Evolutionary conservation across 176 grass and related monocot species (phyloP), one percentile per base, ranked within the genome.

Genomic region (Sorghum bicolor): DNA sequence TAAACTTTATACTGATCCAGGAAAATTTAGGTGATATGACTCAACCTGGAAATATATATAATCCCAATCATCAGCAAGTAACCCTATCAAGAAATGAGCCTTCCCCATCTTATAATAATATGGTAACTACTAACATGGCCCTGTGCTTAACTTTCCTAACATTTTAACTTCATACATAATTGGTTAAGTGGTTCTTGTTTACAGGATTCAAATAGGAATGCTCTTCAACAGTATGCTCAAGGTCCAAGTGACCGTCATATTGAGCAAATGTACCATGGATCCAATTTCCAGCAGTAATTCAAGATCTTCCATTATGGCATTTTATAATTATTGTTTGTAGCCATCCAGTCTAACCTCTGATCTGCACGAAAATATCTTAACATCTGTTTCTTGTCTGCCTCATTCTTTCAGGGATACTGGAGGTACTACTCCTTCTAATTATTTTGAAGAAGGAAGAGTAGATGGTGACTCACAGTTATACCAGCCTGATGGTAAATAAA

Each of bases 401-500:
- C 38, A 87, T 37, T 52, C 20, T 76, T 90, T 72, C 69, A 99
- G 96, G 83, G 96, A 91, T 68, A 82, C 85, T 75, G 81, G 74
- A 71, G 73, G 85, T 55, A 16, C 88, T 67, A 43, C 67, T 70
- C 72, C 64, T 55, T 85, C 87, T 62, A 89, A 75, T 87, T 92
- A 86, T 67, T 89, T 85, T 74, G 86, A 91, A 82, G 71, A 48
- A 48, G 40, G 15, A 50, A 50, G 71, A 48, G 2, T 72, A 72
- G 71, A 50, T 31, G 41, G 57, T 83, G 89, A 87, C 70, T 72
- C 73, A 0, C 86, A 83, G 20, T 63, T 88, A 19, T 79, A 80
- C 71, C 77, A 33, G 11, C 24, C 43, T 84, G 96, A 96, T 89
- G 91, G 93, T 94, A 99, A 78, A 48, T 86, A 48, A 87, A 87